A percentile compares a stretch with the other conserved stretches of the same genome.
phyloP scores from a whole-genome alignment of 805 yeast genomes.

The Candida quercuum region DNA sequence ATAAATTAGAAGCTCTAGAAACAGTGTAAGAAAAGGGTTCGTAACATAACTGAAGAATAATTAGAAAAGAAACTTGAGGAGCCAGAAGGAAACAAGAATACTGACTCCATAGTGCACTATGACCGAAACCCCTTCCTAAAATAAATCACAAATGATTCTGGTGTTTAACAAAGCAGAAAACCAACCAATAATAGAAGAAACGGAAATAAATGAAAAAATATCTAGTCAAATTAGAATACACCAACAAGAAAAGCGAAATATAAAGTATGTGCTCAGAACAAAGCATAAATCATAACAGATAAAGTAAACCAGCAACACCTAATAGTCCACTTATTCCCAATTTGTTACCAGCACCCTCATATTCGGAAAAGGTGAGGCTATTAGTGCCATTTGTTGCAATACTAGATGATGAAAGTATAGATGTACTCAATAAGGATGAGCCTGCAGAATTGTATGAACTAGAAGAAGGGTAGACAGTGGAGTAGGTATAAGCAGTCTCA shows the following conservation, averaged over 20 bases:
- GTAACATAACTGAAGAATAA: too few species aligned
- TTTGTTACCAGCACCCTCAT: constrained; percentile 14
- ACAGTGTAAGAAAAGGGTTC: too few species aligned
- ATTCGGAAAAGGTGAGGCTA: constrained; percentile 22
- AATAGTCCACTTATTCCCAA: not conserved
- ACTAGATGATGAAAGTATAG: constrained; percentile 4
- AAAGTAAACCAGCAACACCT: constrained; percentile 1
- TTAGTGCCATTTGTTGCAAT: constrained; percentile 15
- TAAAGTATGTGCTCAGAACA: constrained; percentile 1
- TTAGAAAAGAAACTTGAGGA: too few species aligned
- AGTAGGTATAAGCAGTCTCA: constrained; percentile 2
- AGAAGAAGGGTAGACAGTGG: constrained; percentile 2
- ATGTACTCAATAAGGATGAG: constrained; percentile 1
- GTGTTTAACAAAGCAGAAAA: too few species aligned
- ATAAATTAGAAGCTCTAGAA: not conserved
- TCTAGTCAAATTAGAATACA: too few species aligned
- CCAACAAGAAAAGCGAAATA: too few species aligned
- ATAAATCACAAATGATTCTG: too few species aligned
- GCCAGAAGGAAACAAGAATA: too few species aligned
- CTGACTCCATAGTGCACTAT: too few species aligned
- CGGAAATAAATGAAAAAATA: not conserved
- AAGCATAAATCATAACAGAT: constrained; percentile 1
- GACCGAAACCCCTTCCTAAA: too few species aligned
- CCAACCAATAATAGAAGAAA: too few species aligned
- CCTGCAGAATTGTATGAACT: constrained; percentile 1